Evolutionary conservation across 352 stramenopile genomes (phyloP).

Genomic region (Phytophthora pinifolia): DNA sequence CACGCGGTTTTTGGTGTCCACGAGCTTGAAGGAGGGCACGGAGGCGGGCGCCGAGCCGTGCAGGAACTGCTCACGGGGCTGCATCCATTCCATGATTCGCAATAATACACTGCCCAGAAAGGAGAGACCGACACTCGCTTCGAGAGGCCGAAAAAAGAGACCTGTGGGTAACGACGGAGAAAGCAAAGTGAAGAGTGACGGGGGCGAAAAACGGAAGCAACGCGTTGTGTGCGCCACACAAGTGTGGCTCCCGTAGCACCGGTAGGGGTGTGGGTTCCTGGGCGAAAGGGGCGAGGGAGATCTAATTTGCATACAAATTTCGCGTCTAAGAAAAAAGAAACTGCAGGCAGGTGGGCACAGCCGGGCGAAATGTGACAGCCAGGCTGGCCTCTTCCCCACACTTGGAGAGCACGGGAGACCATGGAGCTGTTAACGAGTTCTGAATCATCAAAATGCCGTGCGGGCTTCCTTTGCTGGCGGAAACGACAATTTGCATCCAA

Average conservation of each 20-base stretch:
- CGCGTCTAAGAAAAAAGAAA: conserved; percentile 28
- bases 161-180: conserved; percentile 18
- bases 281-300: conserved; percentile 25
- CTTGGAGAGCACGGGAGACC: conserved; percentile 16
- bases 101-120: neutral
- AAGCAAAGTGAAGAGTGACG: conserved; percentile 35
- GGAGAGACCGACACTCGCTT: conserved; percentile 11
- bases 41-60: conserved; percentile 25
- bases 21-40: conserved; percentile 64
- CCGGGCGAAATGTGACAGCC: conserved; percentile 21
- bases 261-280: conserved; percentile 16
- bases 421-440: too few relatives aligned
- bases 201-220: conserved; percentile 5
- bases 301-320: conserved; percentile 21
- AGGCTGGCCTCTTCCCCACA: conserved; percentile 12
- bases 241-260: conserved; percentile 18
- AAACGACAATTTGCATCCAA: too few relatives aligned
- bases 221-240: conserved; percentile 18
- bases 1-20: conserved; percentile 74
- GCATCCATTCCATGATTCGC: conserved; percentile 57
- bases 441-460: too few relatives aligned
- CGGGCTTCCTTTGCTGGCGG: too few relatives aligned
- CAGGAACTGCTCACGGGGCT: conserved; percentile 44
- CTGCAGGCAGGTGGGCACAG: conserved; percentile 13
- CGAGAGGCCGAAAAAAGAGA: conserved; percentile 2